Conservation (phyloP, 352 stramenopile species). For the Globisporangium middletonii region DNA sequence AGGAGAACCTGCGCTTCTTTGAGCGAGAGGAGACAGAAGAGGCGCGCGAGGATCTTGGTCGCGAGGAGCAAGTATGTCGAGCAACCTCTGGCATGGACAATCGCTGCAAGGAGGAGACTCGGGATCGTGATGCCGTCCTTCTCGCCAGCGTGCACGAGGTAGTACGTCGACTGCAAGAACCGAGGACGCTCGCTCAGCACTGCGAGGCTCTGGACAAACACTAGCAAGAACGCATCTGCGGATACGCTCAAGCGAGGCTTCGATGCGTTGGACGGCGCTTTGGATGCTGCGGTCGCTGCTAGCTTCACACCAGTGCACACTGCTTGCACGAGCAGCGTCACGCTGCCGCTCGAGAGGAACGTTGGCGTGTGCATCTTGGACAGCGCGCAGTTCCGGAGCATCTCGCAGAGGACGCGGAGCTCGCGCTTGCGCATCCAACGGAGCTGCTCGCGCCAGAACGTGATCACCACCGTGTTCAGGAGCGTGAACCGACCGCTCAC, state of each 20-base stretch:
- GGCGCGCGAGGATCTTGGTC: conserved; percentile 12
- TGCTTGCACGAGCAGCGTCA: neutral
- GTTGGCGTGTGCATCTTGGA: conserved; percentile 3
- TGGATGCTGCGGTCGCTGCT: neutral
- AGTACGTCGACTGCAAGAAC: conserved; percentile 19
- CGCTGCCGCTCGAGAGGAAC: neutral
- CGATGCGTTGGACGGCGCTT: neutral
- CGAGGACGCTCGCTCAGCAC: conserved; percentile 12
- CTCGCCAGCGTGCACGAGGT: conserved; percentile 14
- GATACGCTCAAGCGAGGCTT: neutral
- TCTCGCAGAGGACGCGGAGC: neutral
- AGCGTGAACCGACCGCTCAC: conserved; percentile 14
- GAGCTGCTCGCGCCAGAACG: conserved; percentile 11
- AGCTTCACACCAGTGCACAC: neutral
- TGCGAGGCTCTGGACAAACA: conserved; percentile 3
- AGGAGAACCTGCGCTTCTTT: conserved; percentile 10
- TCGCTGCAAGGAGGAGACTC: conserved; percentile 9
- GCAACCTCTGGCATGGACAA: neutral
- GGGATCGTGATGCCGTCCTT: conserved; percentile 10
- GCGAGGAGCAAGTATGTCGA: conserved; percentile 12
- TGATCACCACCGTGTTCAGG: conserved; percentile 12
- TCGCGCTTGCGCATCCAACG: conserved; percentile 6
- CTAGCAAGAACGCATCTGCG: neutral
- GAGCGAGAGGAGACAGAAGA: conserved; percentile 14
- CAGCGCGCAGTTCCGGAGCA: neutral